Base-by-base conservation (phyloP, 1,284 basidiomycete species). In the Ustilago bromivora region DNA sequence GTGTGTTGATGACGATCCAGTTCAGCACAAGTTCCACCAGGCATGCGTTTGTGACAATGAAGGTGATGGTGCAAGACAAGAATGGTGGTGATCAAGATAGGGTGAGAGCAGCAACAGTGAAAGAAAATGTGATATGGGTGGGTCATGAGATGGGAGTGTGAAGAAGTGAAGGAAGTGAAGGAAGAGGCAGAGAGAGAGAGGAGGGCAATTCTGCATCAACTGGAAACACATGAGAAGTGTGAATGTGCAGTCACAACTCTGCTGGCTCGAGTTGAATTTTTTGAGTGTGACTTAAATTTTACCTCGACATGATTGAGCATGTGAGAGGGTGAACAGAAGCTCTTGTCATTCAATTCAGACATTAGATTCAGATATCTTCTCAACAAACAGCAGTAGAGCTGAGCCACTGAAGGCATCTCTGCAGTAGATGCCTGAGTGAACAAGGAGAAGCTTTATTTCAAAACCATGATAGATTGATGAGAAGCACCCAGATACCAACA, bases 271-370 rank as follows among this genome's bases (percentile, higher is more conserved):
- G 32, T 32, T 12, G 43, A 34, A 40, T 32, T 55, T 60, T 52
- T 61, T 32, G 43, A 62, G 58, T 54, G 65, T 58, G 58, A 60
- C 57, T 67, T 47, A 47, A 67, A 57, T 61, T 67, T 59, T n/a
- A 46, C 65, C n/a, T 43, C 17, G 59, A 58, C 66, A 54, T 62
- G 59, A 55, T 54, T 15, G 43, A 64, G 36, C 36, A 17, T 23
- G 57, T 49, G 51, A 47, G 57, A 19, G 12, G 17, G 28, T 49
- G 5, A 6, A 32, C 4, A 36, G 34, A 4, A 54, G 52, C 52
- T 46, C 43, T 19, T 10, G 19, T 19, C 43, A 46, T 17, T 19
- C 17, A 15, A 19, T 19, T 19, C 19, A 19, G 19, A 19, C 19
- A 19, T 19, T 19, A 1, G 19, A 19, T 19, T 19, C 19, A 19